These are phyloP conservation scores for Lactarius tabidus DNA, from an alignment of 768 basidiomycete genomes.

Conservation along the genomic window DNA sequence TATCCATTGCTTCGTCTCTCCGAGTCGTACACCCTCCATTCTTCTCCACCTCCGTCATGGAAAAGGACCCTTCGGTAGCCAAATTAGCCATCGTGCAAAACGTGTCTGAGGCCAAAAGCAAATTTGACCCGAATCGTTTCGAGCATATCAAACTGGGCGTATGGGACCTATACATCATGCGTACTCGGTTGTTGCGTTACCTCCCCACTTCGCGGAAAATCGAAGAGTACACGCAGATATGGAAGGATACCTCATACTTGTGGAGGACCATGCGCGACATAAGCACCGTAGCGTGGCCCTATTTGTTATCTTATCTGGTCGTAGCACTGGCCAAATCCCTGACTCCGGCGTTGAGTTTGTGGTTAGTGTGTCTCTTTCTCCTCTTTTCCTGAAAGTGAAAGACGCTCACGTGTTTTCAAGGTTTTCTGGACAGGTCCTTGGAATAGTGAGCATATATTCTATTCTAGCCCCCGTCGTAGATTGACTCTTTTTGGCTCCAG, in stretches of 20 bases:
- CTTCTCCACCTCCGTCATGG: no score
- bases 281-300: background rate
- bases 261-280: conserved; percentile 47
- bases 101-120: no score
- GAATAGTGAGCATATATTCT: conserved; percentile 26
- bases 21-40: no score
- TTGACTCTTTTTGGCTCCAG: background rate
- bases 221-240: background rate
- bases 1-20: no score
- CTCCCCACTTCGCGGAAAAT: background rate
- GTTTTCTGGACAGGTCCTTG: conserved; percentile 16
- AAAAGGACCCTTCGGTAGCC: no score
- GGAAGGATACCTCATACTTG: background rate
- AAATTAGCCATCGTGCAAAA: no score
- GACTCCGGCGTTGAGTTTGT: conserved; percentile 13
- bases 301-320: conserved; percentile 7
- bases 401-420: conserved; percentile 1
- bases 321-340: background rate
- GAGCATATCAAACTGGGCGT: no score
- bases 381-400: background rate
- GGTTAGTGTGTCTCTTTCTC: background rate
- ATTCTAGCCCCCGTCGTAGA: background rate
- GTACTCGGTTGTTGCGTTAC: background rate
- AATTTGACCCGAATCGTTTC: no score
- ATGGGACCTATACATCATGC: no score